Evolutionary conservation across 2,329 filamentous ascomycete genomes (phyloP).

Genomic region (Tolypocladium endophyticum): DNA sequence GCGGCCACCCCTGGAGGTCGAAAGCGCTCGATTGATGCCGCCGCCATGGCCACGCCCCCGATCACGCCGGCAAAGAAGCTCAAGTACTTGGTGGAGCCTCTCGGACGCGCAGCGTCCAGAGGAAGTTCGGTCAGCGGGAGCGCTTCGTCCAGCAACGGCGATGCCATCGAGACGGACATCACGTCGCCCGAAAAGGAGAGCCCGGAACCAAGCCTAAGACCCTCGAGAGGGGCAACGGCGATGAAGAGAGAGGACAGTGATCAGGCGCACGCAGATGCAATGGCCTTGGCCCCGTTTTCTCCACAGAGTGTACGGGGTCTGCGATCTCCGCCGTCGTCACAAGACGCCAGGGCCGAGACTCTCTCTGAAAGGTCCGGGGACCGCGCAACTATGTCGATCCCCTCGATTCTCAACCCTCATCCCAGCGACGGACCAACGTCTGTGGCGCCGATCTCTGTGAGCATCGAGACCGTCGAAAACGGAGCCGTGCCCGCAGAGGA

Average conservation of each 20-base stretch:
- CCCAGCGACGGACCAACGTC: conserved; percentile 7
- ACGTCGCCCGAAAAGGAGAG: conserved; percentile 41
- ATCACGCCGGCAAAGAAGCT: conserved; percentile 43
- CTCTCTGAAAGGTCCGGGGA: neutral
- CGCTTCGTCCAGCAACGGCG: conserved; percentile 15
- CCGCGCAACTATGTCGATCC: conserved; percentile 19
- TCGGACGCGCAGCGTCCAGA: conserved; percentile 22
- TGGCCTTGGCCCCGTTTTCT: conserved; percentile 14
- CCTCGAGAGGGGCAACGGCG: conserved; percentile 9
- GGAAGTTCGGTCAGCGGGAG: conserved; percentile 24
- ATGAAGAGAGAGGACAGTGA: conserved; percentile 5
- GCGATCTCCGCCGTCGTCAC: conserved; percentile 13
- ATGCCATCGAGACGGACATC: conserved; percentile 28
- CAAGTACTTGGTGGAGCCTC: conserved; percentile 21
- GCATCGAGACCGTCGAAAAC: conserved; percentile 14
- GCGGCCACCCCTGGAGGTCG: conserved; percentile 12
- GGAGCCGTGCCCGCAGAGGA: conserved; percentile 1
- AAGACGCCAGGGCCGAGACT: neutral
- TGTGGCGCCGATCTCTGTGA: conserved; percentile 11
- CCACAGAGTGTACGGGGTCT: conserved; percentile 17
- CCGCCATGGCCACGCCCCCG: conserved; percentile 43
- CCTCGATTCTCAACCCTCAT: conserved; percentile 19
- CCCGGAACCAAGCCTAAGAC: conserved; percentile 24
- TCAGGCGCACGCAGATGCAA: conserved; percentile 1
- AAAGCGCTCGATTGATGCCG: conserved; percentile 31